phyloP scores from a whole-genome alignment of 2,329 filamentous ascomycete species.

The Arachnopeziza araneosa region DNA sequence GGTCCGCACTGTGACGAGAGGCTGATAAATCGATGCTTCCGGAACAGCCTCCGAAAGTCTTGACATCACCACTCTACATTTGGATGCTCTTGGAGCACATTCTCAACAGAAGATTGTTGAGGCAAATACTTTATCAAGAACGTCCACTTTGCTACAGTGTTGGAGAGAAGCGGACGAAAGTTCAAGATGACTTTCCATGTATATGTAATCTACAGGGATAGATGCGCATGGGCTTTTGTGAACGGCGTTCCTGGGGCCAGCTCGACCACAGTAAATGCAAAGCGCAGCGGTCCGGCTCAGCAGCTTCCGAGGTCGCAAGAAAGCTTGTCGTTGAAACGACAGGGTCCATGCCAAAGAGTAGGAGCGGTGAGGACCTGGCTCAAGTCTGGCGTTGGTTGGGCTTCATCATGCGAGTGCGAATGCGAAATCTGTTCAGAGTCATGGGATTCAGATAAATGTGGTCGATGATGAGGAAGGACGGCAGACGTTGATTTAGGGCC shows the following conservation, averaged over 20 bases:
- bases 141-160: neutral
- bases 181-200: neutral
- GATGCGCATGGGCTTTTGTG: neutral
- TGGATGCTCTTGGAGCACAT: neutral
- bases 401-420: too few relatives aligned
- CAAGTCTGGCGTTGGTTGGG: too few relatives aligned
- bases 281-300: too few relatives aligned
- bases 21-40: constrained; percentile 1
- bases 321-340: too few relatives aligned
- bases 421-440: too few relatives aligned
- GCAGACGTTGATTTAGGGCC: too few relatives aligned
- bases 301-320: too few relatives aligned
- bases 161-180: neutral
- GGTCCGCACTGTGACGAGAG: constrained; percentile 1
- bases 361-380: too few relatives aligned
- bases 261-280: too few relatives aligned
- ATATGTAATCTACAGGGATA: constrained; percentile 25
- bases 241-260: neutral
- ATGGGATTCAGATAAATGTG: too few relatives aligned
- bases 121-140: neutral
- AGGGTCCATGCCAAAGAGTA: too few relatives aligned
- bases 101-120: neutral
- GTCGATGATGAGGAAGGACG: too few relatives aligned
- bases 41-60: constrained; percentile 5
- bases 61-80: constrained; percentile 14